Base-by-base conservation (phyloP, 768 basidiomycete species). In the Trametes cubensis region DNA sequence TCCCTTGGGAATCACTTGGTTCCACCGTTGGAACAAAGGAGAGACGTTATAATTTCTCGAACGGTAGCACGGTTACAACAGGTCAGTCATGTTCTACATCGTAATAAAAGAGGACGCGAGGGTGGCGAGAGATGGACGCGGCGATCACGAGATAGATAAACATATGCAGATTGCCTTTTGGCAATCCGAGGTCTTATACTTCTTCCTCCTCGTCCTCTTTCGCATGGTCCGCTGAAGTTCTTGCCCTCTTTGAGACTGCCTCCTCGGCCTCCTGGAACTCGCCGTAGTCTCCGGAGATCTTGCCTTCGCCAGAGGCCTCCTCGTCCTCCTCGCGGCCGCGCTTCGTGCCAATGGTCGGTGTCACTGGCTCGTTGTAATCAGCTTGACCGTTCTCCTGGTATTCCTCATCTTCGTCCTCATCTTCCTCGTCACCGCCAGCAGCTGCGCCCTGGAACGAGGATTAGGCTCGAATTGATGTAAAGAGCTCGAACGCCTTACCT, bases 181-280 rank as follows among this genome's bases (percentile, higher is more conserved):
- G 40, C 20, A 42, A 25, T 28, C 26, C 5, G 20, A 13, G 11
- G 28, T 13, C 23, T 21, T 25, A 55, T 15, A 48, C 62, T 40
- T 54, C 46, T 49, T 59, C 58, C 20, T 52, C 55, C 55, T 60
- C 61, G 23, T 45, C 54, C 11, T 64, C 63, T 30, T 59, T 47
- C 45, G 20, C 59, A 6, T 52, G 51, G 52, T 60, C 63, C 7
- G 57, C 59, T 4, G 65, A 51, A 2, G 65, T 65, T 23, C 68
- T 69, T 30, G 74, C 74, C 63, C 73, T 71, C 72, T 74, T 75
- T 66, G 72, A 74, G 48, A 76, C 74, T 4, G 67, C 69, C 61
- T 73, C 74, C 34, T 73, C 68, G 28, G 61, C 69, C 57, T 72
- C 75, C 11, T 72, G 69, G 47, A 74, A 52, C 54, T 74, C 73